Conservation (phyloP, 2,329 filamentous ascomycete species). For the Calonectria hongkongensis region DNA sequence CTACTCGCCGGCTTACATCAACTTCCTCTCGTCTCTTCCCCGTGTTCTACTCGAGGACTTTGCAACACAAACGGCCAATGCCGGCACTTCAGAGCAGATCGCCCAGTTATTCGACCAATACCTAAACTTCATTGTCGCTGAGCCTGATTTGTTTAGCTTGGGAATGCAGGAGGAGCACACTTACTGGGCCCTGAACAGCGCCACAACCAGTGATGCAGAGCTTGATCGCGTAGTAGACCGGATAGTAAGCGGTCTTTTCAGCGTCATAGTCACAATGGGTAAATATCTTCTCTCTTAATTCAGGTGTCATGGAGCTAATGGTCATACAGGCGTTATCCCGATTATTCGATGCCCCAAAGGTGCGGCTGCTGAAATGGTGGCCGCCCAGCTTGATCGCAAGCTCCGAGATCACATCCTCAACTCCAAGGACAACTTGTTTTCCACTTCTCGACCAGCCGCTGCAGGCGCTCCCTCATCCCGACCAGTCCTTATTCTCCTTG, state of each 20-base stretch:
- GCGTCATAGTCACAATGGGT: constrained; percentile 99
- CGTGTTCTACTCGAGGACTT: constrained; percentile 95
- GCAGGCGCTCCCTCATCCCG: constrained; percentile 81
- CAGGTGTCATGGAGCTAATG: constrained; percentile 32
- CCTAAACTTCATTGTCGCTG: constrained; percentile 96
- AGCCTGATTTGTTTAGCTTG: constrained; percentile 95
- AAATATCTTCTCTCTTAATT: constrained; percentile 56
- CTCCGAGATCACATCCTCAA: constrained; percentile 97
- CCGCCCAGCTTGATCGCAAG: constrained; percentile 94
- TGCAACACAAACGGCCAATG: constrained; percentile 88
- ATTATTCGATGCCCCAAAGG: constrained; percentile 96
- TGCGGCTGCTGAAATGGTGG: constrained; percentile 94
- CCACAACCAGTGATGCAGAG: constrained; percentile 91
- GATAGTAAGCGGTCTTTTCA: constrained; percentile 97
- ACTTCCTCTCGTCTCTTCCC: constrained; percentile 96
- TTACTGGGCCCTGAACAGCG: constrained; percentile 97
- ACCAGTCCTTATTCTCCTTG: constrained; percentile 93
- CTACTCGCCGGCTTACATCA: constrained; percentile 96
- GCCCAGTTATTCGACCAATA: constrained; percentile 97
- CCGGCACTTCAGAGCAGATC: constrained; percentile 91
- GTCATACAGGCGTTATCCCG: constrained; percentile 83
- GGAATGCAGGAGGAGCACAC: constrained; percentile 93
- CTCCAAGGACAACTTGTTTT: constrained; percentile 98
- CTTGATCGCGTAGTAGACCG: constrained; percentile 91
- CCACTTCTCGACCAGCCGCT: constrained; percentile 76